Evolutionary conservation across 176 grass and related monocot species (phyloP).

Genomic region (Aegilops bicornis): DNA sequence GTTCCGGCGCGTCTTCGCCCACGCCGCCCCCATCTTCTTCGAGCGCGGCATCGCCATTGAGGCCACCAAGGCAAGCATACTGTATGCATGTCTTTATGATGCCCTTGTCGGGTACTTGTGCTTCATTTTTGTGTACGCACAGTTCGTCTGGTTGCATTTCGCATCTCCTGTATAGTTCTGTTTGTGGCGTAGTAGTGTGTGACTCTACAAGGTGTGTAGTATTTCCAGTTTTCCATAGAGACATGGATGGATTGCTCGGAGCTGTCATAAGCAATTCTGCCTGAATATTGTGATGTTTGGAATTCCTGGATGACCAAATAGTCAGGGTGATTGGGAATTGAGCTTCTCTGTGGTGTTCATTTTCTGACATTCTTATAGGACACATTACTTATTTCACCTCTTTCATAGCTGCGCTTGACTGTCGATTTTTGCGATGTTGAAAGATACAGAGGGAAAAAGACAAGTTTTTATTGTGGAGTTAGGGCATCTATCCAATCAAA

Average conservation of each 20-base stretch:
- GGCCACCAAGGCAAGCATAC: conserved; percentile 30
- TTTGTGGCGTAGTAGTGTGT: neutral
- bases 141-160: neutral
- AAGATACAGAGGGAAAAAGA: neutral
- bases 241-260: neutral
- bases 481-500: neutral
- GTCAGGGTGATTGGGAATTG: neutral
- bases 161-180: neutral
- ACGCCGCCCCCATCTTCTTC: conserved; percentile 85
- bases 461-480: neutral
- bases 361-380: neutral
- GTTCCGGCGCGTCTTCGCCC: conserved; percentile 92
- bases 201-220: neutral
- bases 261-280: neutral
- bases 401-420: neutral
- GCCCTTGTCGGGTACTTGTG: neutral
- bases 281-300: neutral
- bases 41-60: conserved; percentile 80
- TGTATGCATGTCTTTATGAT: neutral
- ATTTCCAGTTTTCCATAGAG: neutral
- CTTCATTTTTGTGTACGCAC: neutral
- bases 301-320: neutral
- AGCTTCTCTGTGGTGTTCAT: neutral
- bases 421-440: neutral
- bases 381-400: neutral